Percentiles rank a stretch among this genome's conserved stretches.
Conservation (phyloP, 2,329 filamentous ascomycete genomes). For the Magnaporthiopsis poae region DNA sequence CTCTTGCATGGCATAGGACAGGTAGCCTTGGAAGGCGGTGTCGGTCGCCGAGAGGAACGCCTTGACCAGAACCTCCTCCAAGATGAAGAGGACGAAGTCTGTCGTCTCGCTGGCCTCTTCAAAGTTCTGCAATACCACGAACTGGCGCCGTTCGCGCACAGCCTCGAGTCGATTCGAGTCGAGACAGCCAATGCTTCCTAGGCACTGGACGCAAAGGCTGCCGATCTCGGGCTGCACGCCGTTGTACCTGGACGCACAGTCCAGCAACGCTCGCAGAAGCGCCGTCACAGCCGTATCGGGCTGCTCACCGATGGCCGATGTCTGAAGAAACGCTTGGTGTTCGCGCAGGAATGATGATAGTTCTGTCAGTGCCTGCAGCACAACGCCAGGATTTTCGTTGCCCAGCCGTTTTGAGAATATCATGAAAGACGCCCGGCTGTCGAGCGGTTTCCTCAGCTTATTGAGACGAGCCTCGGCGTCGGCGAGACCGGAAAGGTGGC, state of each 20-base stretch:
- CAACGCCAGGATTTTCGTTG: constrained; percentile 79
- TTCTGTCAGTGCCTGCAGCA: constrained; percentile 70
- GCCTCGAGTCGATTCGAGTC: constrained; percentile 84
- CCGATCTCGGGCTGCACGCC: constrained; percentile 57
- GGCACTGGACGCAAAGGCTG: constrained; percentile 65
- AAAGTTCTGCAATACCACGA: constrained; percentile 83
- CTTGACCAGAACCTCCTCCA: constrained; percentile 81
- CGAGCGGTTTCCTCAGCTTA: constrained; percentile 54
- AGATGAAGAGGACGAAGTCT: constrained; percentile 73
- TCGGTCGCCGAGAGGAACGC: constrained; percentile 87
- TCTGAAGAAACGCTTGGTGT: constrained; percentile 70
- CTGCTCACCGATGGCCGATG: constrained; percentile 71
- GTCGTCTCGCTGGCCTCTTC: constrained; percentile 65
- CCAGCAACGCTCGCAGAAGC: constrained; percentile 68
- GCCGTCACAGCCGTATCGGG: constrained; percentile 64
- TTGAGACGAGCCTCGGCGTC: constrained; percentile 58
- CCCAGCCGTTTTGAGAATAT: constrained; percentile 64
- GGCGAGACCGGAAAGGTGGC: constrained; percentile 57
- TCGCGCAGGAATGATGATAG: constrained; percentile 61
- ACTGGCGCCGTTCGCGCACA: constrained; percentile 66
- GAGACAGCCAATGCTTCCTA: constrained; percentile 82
- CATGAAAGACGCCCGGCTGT: constrained; percentile 55
- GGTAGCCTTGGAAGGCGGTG: constrained; percentile 75
- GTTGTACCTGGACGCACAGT: constrained; percentile 75
- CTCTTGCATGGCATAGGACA: constrained; percentile 92